Evolutionary conservation across 495 filamentous ascomycete species (phyloP).

Genomic region (Xylaria sp.): DNA sequence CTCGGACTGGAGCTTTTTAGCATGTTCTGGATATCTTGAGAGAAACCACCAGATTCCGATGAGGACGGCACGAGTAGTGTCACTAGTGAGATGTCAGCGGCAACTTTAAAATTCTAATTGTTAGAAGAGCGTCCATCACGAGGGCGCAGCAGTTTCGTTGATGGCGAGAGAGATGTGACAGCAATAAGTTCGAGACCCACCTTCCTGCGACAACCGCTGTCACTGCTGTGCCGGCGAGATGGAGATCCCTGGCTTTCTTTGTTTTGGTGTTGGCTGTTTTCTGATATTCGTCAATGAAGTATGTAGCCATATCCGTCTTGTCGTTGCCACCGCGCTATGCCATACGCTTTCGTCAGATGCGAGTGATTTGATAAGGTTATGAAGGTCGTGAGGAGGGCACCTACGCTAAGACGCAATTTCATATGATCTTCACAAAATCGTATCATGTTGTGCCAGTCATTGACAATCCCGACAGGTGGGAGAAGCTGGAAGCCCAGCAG

Average conservation of each 20-base stretch:
- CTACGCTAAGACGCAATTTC: conserved; percentile 24
- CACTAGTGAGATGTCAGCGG: conserved; percentile 23
- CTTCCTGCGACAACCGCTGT: conserved; percentile 36
- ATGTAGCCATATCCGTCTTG: conserved; percentile 29
- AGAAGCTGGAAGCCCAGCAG: conserved; percentile 27
- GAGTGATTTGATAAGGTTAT: not conserved
- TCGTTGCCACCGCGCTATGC: conserved; percentile 24
- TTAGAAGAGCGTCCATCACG: not conserved
- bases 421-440: conserved; percentile 31
- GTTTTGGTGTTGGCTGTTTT: conserved; percentile 17
- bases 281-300: conserved; percentile 32
- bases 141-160: not conserved
- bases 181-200: conserved; percentile 2
- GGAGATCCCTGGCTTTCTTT: conserved; percentile 25
- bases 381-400: not conserved
- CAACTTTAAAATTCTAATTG: not conserved
- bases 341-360: not conserved
- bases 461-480: conserved; percentile 23
- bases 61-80: conserved; percentile 26
- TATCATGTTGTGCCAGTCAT: conserved; percentile 31
- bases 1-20: conserved; percentile 25
- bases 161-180: not conserved
- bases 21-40: conserved; percentile 30
- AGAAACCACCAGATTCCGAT: conserved; percentile 30
- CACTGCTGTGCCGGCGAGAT: conserved; percentile 31